phyloP scores from a whole-genome alignment of 768 basidiomycete species.

The Chlorophyllum brunneum region DNA sequence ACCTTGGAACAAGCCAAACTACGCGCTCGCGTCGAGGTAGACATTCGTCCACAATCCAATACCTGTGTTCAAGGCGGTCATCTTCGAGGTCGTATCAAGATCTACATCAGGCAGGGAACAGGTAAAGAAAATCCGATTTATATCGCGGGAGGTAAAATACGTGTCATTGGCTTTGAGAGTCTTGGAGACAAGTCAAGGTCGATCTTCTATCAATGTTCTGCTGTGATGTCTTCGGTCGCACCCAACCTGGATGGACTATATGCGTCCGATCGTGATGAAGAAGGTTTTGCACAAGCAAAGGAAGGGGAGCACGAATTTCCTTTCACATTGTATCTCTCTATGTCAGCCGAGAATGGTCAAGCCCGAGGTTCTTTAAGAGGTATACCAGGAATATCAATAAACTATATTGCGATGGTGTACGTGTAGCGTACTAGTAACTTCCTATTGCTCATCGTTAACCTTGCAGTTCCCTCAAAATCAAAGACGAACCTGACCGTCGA shows the following conservation, averaged over 20 bases:
- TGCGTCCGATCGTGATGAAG: conserved; percentile 43
- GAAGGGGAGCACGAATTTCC: conserved; percentile 70
- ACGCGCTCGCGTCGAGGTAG: conserved; percentile 75
- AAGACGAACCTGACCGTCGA: conserved; percentile 55
- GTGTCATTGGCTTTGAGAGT: conserved; percentile 84
- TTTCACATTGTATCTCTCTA: conserved; percentile 67
- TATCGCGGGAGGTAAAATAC: conserved; percentile 71
- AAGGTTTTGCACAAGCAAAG: conserved; percentile 59
- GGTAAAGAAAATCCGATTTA: conserved; percentile 57
- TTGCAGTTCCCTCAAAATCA: conserved; percentile 69
- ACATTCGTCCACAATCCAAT: conserved; percentile 73
- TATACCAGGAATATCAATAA: conserved; percentile 59
- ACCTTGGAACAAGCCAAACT: conserved; percentile 69
- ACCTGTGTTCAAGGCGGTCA: conserved; percentile 76
- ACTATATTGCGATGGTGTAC: conserved; percentile 79
- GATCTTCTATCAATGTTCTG: conserved; percentile 79
- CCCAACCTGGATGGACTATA: conserved; percentile 40
- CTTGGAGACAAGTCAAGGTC: conserved; percentile 57
- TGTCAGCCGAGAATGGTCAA: conserved; percentile 44
- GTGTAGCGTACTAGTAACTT: conserved; percentile 26
- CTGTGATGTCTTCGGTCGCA: conserved; percentile 46
- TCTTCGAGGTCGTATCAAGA: conserved; percentile 64
- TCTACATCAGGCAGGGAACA: conserved; percentile 54
- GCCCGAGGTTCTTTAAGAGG: conserved; percentile 57
- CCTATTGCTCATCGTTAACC: conserved; percentile 5